phyloP scores from a whole-genome alignment of 768 basidiomycete genomes.

The Suillus luteus region DNA sequence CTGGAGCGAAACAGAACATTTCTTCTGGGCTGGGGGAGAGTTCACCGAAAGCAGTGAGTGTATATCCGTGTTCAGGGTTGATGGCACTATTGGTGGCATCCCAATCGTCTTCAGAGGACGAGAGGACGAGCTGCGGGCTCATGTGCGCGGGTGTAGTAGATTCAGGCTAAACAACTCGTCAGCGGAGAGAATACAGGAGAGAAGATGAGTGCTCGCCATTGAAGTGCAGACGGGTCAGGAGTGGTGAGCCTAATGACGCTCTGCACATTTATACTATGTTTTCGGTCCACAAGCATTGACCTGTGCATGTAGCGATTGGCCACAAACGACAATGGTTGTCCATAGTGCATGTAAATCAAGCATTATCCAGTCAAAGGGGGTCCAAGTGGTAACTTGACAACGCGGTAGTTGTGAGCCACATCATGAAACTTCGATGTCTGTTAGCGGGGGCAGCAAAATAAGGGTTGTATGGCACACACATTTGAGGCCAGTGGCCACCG shows the following conservation, averaged over 20 bases:
- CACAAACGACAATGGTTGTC: slow-evolving; percentile 1
- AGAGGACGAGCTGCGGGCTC: background rate
- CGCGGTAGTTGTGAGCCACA: background rate
- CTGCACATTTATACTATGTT: background rate
- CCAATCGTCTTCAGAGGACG: background rate
- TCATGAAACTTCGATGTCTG: background rate
- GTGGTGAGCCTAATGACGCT: background rate
- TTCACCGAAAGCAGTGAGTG: slow-evolving; percentile 47
- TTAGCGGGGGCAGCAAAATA: background rate
- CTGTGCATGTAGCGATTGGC: background rate
- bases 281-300: background rate
- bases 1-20: slow-evolving; percentile 30
- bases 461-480: background rate
- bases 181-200: background rate
- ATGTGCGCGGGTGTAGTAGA: background rate
- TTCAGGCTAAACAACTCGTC: background rate
- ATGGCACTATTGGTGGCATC: background rate
- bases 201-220: slow-evolving; percentile 1
- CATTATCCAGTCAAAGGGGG: background rate
- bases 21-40: slow-evolving; percentile 43
- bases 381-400: too few species aligned
- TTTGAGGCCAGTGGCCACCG: background rate
- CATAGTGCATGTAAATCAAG: background rate
- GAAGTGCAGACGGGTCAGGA: too few species aligned
- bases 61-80: slow-evolving; percentile 40